Conservation (phyloP, 1,284 basidiomycete species). For the Austroboletus novae-zelandiae region DNA sequence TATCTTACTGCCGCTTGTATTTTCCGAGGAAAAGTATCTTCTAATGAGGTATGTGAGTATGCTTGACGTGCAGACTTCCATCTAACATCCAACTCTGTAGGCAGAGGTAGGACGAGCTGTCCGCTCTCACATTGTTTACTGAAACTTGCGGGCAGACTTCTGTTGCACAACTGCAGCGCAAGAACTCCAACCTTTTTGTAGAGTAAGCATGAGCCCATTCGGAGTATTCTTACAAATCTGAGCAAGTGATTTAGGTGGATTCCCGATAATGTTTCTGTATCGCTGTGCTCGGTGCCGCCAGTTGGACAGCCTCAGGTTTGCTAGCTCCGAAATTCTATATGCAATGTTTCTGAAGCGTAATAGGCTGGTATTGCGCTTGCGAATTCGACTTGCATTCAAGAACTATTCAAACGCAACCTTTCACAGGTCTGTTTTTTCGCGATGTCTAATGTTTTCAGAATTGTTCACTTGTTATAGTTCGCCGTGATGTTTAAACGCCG, state of each 20-base stretch:
- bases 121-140: conserved; percentile 1
- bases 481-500: conserved; percentile 76
- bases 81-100: conserved; percentile 28
- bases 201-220: conserved; percentile 47
- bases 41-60: conserved; percentile 65
- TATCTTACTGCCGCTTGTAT: conserved; percentile 88
- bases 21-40: conserved; percentile 81
- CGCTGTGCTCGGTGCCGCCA: conserved; percentile 81
- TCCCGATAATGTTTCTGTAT: conserved; percentile 79
- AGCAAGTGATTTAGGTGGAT: conserved; percentile 59
- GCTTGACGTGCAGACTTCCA: background rate
- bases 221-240: background rate
- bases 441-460: conserved; percentile 11
- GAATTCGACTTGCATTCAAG: conserved; percentile 88
- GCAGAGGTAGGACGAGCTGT: conserved; percentile 26
- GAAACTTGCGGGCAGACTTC: conserved; percentile 34
- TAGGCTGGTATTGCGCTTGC: conserved; percentile 76
- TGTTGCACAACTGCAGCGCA: conserved; percentile 59
- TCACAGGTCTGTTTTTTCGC: conserved; percentile 41
- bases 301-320: conserved; percentile 70
- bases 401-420: conserved; percentile 83
- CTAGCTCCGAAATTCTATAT: conserved; percentile 7
- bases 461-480: conserved; percentile 49
- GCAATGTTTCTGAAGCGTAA: conserved; percentile 1
- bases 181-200: conserved; percentile 74